phyloP scores from a whole-genome alignment of 257 asterid genomes.

The Ajuga chamaepitys region DNA sequence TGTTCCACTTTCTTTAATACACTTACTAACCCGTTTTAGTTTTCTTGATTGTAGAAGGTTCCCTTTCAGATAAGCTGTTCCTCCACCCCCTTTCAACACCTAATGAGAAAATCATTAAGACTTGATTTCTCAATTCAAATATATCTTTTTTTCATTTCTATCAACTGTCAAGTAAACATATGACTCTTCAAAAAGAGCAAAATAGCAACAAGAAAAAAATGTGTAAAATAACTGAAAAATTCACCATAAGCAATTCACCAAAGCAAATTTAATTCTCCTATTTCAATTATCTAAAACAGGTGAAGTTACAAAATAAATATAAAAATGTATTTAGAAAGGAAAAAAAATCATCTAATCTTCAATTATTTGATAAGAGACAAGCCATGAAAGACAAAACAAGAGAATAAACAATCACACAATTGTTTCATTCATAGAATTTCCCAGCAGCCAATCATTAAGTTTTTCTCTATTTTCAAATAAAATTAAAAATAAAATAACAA shows the following conservation, averaged over 20 bases:
- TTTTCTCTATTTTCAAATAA: constrained; percentile 13
- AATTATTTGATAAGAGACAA: constrained; percentile 21
- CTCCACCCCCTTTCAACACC: constrained; percentile 74
- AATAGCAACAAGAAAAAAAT: no score
- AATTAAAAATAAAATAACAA: constrained; percentile 9
- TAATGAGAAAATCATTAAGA: constrained; percentile 17
- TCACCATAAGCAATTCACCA: not conserved
- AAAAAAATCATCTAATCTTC: not conserved
- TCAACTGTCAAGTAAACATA: not conserved
- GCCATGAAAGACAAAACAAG: constrained; percentile 33
- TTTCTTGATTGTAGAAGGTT: constrained; percentile 63
- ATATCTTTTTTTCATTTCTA: not conserved
- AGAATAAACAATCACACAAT: constrained; percentile 16
- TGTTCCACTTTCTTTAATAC: not conserved
- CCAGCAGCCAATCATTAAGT: constrained; percentile 24
- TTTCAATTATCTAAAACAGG: constrained; percentile 17
- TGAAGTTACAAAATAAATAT: constrained; percentile 15
- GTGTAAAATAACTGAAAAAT: not conserved
- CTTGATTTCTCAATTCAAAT: constrained; percentile 9
- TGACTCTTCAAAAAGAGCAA: not conserved
- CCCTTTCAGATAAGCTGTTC: constrained; percentile 69
- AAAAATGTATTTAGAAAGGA: constrained; percentile 17
- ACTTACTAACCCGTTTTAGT: constrained; percentile 57
- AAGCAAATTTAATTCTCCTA: not conserved
- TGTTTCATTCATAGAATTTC: constrained; percentile 18